phyloP scores from a whole-genome alignment of 805 yeast species.

The Candida nonsorbophila region DNA sequence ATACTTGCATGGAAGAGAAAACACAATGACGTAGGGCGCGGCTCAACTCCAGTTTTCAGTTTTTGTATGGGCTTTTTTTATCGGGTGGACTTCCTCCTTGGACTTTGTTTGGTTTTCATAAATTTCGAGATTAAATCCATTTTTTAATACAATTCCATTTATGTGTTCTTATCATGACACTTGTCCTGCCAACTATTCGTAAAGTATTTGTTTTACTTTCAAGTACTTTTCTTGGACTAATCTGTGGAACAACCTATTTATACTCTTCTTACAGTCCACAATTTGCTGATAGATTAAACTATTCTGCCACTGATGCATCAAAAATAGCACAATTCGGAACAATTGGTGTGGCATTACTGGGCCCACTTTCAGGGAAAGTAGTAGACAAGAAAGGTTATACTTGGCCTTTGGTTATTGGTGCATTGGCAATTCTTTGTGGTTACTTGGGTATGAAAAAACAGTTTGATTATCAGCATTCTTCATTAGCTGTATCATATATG shows the following conservation, averaged over 20 bases:
- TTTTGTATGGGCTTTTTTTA: no score
- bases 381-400: conserved; percentile 63
- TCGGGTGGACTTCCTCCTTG: no score
- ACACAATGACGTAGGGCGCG: no score
- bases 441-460: conserved; percentile 52
- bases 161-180: no score
- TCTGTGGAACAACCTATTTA: conserved; percentile 70
- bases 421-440: conserved; percentile 44
- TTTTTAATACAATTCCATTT: no score
- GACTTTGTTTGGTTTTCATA: no score
- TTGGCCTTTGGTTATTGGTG: conserved; percentile 47
- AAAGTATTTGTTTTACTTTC: conserved; percentile 21
- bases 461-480: conserved; percentile 35
- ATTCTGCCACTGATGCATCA: conserved; percentile 61
- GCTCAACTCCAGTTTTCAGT: no score
- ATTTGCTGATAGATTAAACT: conserved; percentile 50
- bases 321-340: conserved; percentile 63
- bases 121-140: no score
- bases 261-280: conserved; percentile 80
- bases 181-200: conserved; percentile 14
- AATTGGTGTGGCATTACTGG: conserved; percentile 56
- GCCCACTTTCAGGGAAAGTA: conserved; percentile 62
- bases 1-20: no score
- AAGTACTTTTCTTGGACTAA: conserved; percentile 42
- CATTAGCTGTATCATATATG: conserved; percentile 36